Evolutionary conservation across 2,329 filamentous ascomycete species (phyloP).

Genomic region (Aureobasidium lini): DNA sequence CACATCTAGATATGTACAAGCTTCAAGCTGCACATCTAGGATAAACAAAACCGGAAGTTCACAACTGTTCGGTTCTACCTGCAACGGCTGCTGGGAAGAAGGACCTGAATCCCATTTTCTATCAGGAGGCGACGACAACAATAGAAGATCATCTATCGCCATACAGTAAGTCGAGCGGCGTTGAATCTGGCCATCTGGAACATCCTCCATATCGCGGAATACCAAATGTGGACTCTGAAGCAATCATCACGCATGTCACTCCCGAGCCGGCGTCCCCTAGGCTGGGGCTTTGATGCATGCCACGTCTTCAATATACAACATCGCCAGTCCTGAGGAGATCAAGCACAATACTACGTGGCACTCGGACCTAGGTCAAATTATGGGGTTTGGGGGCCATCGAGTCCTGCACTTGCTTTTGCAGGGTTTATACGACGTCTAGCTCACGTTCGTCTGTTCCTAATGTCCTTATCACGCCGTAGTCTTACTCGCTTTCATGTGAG

Average conservation of each 20-base stretch:
- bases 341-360: conserved; percentile 1
- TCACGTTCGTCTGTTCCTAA: not conserved
- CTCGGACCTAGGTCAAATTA: not conserved
- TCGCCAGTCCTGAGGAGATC: not conserved
- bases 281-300: not conserved
- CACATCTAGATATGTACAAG: no score
- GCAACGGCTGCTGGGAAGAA: no score
- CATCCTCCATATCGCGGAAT: not conserved
- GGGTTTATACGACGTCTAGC: not conserved
- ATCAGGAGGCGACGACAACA: not conserved
- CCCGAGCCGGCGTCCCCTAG: not conserved
- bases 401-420: not conserved
- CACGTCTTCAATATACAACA: conserved; percentile 3
- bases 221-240: not conserved
- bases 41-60: no score
- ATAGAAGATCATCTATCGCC: not conserved
- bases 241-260: not conserved
- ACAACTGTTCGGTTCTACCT: no score
- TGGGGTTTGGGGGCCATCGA: no score
- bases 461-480: not conserved
- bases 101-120: no score
- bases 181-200: not conserved
- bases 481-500: not conserved
- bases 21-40: no score
- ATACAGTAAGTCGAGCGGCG: not conserved